These are phyloP conservation scores for Penicillium sp. DNA, from an alignment of 2,329 filamentous ascomycete genomes.

Conservation along the genomic window DNA sequence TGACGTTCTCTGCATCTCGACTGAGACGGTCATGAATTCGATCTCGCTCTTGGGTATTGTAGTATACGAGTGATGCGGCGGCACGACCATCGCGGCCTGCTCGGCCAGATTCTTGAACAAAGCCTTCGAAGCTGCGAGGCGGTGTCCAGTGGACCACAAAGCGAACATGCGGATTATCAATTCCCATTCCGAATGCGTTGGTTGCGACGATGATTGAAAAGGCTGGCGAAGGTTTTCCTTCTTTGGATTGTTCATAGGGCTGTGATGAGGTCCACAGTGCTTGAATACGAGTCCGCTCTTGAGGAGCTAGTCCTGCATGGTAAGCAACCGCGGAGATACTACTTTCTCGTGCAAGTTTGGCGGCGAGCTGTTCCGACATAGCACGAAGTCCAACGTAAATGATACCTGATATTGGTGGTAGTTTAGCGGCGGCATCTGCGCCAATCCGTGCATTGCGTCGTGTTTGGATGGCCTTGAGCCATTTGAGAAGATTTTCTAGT, in stretches of 20 bases:
- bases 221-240: conserved; percentile 52
- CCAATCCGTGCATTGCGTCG: conserved; percentile 64
- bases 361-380: conserved; percentile 46
- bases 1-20: conserved; percentile 47
- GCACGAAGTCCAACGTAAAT: conserved; percentile 51
- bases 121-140: conserved; percentile 92
- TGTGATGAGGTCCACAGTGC: conserved; percentile 43
- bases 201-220: conserved; percentile 95
- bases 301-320: conserved; percentile 70
- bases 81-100: conserved; percentile 90
- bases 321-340: conserved; percentile 51
- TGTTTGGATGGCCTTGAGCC: conserved; percentile 74
- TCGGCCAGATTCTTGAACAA: conserved; percentile 92
- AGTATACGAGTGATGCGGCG: conserved; percentile 86
- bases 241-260: conserved; percentile 2
- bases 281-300: conserved; percentile 65
- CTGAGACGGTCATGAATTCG: conserved; percentile 63
- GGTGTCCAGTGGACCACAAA: conserved; percentile 96
- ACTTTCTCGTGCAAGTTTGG: conserved; percentile 35
- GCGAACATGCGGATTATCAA: conserved; percentile 91
- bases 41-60: conserved; percentile 84
- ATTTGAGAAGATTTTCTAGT: conserved; percentile 75
- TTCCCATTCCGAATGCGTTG: conserved; percentile 96
- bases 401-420: conserved; percentile 50
- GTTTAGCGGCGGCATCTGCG: conserved; percentile 18